phyloP scores from a whole-genome alignment of 768 basidiomycete genomes.

The Rhizopogon rudus region DNA sequence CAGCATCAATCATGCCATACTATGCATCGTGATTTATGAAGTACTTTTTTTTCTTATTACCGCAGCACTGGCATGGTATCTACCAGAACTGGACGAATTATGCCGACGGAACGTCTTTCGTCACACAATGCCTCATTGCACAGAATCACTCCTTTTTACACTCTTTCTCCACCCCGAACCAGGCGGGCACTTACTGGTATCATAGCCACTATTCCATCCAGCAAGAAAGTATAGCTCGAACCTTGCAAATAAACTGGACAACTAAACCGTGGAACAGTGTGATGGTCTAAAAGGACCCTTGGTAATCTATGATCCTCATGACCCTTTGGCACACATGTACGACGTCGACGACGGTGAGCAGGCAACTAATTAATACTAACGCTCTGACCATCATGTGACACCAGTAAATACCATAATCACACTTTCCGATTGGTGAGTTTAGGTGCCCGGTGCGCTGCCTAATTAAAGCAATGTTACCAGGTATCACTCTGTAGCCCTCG shows the following conservation, averaged over 20 bases:
- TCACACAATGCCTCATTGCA: conserved; percentile 28
- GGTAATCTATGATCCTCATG: conserved; percentile 37
- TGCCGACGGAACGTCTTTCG: conserved; percentile 38
- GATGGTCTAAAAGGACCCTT: conserved; percentile 23
- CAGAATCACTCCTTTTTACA: conserved; percentile 15
- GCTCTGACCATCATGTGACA: neutral
- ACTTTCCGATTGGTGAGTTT: conserved; percentile 37
- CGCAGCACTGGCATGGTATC: conserved; percentile 54
- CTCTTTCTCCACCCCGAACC: conserved; percentile 13
- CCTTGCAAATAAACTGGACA: too few species aligned
- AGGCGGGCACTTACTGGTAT: conserved; percentile 28
- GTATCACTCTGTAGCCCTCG: conserved; percentile 12
- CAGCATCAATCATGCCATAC: neutral
- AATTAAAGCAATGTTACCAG: neutral
- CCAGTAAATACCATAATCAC: conserved; percentile 31
- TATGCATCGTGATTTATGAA: neutral
- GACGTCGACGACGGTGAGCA: conserved; percentile 33
- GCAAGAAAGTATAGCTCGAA: neutral
- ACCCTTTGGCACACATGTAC: conserved; percentile 32
- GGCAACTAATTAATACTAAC: neutral
- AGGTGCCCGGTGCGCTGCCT: neutral
- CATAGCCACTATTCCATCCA: conserved; percentile 33
- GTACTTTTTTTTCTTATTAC: neutral
- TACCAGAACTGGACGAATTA: conserved; percentile 37
- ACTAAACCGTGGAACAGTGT: conserved; percentile 22